Evolutionary conservation across 2,329 filamentous ascomycete genomes (phyloP).

Genomic region (Diaporthe eres): DNA sequence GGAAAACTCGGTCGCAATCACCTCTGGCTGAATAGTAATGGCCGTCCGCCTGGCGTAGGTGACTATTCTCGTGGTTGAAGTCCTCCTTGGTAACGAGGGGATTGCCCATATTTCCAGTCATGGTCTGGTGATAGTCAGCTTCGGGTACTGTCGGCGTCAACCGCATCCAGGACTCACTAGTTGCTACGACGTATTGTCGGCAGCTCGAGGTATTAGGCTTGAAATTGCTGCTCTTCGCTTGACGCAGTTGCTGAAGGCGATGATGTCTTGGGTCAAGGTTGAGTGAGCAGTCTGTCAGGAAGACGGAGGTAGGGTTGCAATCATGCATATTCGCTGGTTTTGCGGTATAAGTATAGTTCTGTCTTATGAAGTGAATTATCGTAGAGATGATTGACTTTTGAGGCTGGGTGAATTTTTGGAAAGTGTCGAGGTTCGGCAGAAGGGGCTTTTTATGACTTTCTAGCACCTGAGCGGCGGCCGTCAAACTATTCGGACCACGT

Average conservation of each 20-base stretch:
- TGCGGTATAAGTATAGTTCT: not conserved
- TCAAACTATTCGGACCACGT: not conserved
- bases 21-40: not conserved
- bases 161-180: not conserved
- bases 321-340: not conserved
- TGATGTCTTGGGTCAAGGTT: not conserved
- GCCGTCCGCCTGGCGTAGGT: not conserved
- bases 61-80: not conserved
- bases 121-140: not conserved
- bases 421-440: not conserved
- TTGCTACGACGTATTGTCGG: too few relatives aligned
- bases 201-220: not conserved
- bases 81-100: not conserved
- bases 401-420: not conserved
- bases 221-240: not conserved
- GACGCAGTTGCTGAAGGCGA: not conserved
- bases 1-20: not conserved
- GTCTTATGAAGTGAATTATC: not conserved
- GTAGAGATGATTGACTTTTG: not conserved
- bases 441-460: not conserved
- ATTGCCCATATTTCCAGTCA: not conserved
- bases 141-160: not conserved
- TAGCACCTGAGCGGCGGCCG: not conserved
- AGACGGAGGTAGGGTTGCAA: not conserved
- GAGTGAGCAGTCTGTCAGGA: not conserved